phyloP scores from a whole-genome alignment of 192 early-diverging fungal genomes.

The Anaeromyces robustus region DNA sequence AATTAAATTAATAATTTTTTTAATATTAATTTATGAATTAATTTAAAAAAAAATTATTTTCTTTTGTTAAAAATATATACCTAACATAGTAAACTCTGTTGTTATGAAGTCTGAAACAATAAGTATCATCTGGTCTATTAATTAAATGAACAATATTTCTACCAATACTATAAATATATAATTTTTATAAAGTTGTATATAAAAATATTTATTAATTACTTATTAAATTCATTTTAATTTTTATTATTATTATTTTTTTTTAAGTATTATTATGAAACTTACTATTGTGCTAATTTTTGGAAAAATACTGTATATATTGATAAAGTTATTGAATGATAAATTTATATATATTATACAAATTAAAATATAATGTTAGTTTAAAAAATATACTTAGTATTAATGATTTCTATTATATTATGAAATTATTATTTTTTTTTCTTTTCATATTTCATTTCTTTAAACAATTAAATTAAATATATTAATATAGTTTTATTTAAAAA shows the following conservation, averaged over 20 bases:
- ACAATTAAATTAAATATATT: too few relatives aligned
- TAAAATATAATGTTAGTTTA: background rate
- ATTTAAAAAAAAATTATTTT: too few relatives aligned
- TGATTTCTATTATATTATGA: too few relatives aligned
- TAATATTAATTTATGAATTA: too few relatives aligned
- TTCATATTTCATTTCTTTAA: too few relatives aligned
- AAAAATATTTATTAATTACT: constrained; percentile 5
- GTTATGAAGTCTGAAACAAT: constrained; percentile 89
- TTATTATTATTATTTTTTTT: background rate
- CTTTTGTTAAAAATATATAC: too few relatives aligned
- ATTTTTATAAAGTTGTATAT: background rate
- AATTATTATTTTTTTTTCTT: too few relatives aligned
- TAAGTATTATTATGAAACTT: constrained; percentile 4
- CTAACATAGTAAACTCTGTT: constrained; percentile 95
- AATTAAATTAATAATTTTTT: too few relatives aligned
- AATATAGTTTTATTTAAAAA: too few relatives aligned
- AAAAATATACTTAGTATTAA: too few relatives aligned
- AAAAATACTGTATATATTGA: constrained; percentile 41
- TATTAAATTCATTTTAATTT: background rate
- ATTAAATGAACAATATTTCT: constrained; percentile 88
- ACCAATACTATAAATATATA: constrained; percentile 50
- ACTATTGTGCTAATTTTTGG: constrained; percentile 96
- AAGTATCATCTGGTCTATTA: constrained; percentile 87
- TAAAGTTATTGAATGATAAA: background rate
- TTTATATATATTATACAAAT: background rate